Percentiles rank a stretch among this genome's conserved stretches.
Conservation (phyloP, 495 filamentous ascomycete species). For the Hyaloscypha bicolor region DNA sequence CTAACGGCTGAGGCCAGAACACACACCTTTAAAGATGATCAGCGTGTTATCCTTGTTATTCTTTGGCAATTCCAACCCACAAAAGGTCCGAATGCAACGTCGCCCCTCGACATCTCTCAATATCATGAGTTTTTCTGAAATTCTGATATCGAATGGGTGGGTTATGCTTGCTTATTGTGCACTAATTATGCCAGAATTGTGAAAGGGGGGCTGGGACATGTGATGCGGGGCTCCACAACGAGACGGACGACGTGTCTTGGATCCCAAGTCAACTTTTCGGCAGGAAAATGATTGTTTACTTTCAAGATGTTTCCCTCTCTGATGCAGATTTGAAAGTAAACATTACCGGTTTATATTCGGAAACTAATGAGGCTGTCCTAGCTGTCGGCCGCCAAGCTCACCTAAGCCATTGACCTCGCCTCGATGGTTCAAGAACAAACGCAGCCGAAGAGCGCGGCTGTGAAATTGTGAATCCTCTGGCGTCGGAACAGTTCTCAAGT, state of each 20-base stretch:
- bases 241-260: background rate
- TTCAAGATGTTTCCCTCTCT: background rate
- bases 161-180: background rate
- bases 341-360: background rate
- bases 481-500: background rate
- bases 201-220: background rate
- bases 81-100: constrained; percentile 12
- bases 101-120: background rate
- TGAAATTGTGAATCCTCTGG: background rate
- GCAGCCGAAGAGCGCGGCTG: background rate
- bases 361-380: background rate
- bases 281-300: background rate
- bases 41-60: background rate
- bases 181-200: background rate
- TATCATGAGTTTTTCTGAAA: background rate
- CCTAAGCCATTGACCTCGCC: background rate
- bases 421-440: background rate
- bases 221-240: background rate
- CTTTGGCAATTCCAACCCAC: background rate
- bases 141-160: background rate
- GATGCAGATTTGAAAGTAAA: background rate
- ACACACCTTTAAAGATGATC: background rate
- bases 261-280: background rate
- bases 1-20: too few species aligned
- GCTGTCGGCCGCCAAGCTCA: background rate